phyloP scores from a whole-genome alignment of 2,329 filamentous ascomycete genomes.

The Aspergillus pseudoviridinutans region DNA sequence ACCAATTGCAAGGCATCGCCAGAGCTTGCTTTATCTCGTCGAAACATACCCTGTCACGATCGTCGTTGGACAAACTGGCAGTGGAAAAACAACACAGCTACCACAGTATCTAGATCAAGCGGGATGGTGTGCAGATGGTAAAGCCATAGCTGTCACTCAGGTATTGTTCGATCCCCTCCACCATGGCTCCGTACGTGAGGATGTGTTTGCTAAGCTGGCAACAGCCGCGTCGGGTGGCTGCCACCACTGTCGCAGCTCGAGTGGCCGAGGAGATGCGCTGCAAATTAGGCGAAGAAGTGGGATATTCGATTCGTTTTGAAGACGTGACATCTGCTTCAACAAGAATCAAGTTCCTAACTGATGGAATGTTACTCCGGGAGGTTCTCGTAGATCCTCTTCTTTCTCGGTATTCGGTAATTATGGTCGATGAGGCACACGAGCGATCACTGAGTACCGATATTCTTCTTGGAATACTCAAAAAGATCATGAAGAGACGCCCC shows the following conservation, averaged over 20 bases:
- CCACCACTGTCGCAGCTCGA: conserved; percentile 79
- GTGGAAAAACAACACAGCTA: conserved; percentile 92
- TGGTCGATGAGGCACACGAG: conserved; percentile 97
- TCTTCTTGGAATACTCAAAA: conserved; percentile 83
- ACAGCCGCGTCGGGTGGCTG: conserved; percentile 83
- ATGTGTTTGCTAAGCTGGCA: conserved; percentile 5
- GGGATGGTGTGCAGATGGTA: conserved; percentile 83
- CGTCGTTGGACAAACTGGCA: conserved; percentile 89
- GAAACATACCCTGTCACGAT: conserved; percentile 83
- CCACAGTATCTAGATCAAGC: conserved; percentile 85
- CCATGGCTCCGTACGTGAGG: not conserved
- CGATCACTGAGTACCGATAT: conserved; percentile 89
- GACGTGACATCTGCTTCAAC: conserved; percentile 84
- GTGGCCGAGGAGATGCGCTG: conserved; percentile 88
- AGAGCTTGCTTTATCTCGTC: conserved; percentile 77
- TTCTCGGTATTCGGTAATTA: conserved; percentile 88
- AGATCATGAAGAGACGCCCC: conserved; percentile 73
- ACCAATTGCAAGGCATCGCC: conserved; percentile 78
- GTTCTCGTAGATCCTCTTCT: conserved; percentile 88
- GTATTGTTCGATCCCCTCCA: conserved; percentile 48
- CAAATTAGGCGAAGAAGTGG: conserved; percentile 82
- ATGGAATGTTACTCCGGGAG: conserved; percentile 85
- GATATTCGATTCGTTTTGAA: conserved; percentile 89
- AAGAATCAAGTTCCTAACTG: conserved; percentile 90
- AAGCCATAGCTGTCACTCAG: conserved; percentile 84